Evolutionary conservation across 1,139 yeast species (phyloP).

Genomic region (Pichia sp.): DNA sequence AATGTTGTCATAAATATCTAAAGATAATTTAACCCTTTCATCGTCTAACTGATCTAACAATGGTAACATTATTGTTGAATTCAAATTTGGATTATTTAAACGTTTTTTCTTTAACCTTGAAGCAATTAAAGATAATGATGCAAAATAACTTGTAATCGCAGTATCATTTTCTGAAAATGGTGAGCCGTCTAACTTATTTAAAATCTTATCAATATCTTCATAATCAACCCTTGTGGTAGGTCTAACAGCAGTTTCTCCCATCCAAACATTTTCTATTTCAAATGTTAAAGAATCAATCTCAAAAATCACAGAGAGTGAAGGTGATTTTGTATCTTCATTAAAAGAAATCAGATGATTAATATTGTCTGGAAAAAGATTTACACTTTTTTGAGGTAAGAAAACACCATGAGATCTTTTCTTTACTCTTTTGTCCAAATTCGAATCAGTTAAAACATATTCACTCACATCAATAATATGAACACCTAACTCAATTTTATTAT

Average conservation of each 20-base stretch:
- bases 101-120: constrained; percentile 70
- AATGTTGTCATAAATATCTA: constrained; percentile 66
- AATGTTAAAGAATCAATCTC: constrained; percentile 69
- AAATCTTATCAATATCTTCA: constrained; percentile 47
- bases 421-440: constrained; percentile 79
- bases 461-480: constrained; percentile 81
- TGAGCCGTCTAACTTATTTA: constrained; percentile 22
- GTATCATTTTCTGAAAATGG: constrained; percentile 34
- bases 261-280: constrained; percentile 70
- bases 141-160: constrained; percentile 62
- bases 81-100: constrained; percentile 44
- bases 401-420: constrained; percentile 89
- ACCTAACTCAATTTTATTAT: constrained; percentile 61
- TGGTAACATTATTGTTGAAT: constrained; percentile 52
- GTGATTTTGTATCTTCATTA: constrained; percentile 50
- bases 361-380: constrained; percentile 62
- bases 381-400: constrained; percentile 73
- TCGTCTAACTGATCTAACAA: constrained; percentile 80
- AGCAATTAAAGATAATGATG: constrained; percentile 59
- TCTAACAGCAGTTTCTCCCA: constrained; percentile 65
- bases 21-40: constrained; percentile 63
- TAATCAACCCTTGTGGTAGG: constrained; percentile 53
- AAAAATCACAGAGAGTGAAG: constrained; percentile 76
- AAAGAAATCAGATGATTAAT: constrained; percentile 60
- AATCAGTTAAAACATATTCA: constrained; percentile 61